Evolutionary conservation across 805 yeast genomes (phyloP).

Genomic region (Lachancea lanzarotensis): DNA sequence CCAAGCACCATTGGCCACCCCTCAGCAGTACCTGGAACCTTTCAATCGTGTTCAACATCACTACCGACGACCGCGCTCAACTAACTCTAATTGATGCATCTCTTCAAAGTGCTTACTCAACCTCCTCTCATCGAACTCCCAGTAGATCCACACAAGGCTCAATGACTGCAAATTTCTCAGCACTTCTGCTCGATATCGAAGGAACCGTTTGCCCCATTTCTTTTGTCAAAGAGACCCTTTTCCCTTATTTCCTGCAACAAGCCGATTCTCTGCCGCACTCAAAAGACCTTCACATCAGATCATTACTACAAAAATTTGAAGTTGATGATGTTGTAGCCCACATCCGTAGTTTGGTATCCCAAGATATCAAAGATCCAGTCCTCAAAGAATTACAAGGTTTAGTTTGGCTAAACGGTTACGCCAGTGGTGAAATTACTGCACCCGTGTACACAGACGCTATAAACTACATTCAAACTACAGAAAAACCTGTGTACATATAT

Average conservation of each 20-base stretch:
- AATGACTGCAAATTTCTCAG: constrained; percentile 7
- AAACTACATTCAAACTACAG: constrained; percentile 42
- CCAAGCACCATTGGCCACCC: no score
- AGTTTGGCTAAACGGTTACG: constrained; percentile 78
- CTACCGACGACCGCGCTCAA: no score
- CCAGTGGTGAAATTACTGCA: constrained; percentile 65
- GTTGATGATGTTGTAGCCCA: constrained; percentile 37
- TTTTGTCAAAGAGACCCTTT: constrained; percentile 72
- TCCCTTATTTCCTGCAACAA: constrained; percentile 62
- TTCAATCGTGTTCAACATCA: no score
- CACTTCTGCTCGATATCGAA: constrained; percentile 67
- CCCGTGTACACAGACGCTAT: constrained; percentile 75
- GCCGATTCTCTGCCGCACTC: constrained; percentile 35
- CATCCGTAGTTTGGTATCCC: constrained; percentile 49
- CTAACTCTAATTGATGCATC: no score
- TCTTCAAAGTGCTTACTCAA: no score
- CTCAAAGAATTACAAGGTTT: constrained; percentile 77
- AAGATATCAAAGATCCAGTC: constrained; percentile 70
- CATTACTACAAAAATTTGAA: constrained; percentile 26
- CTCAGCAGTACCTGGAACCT: no score
- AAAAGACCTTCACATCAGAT: constrained; percentile 17
- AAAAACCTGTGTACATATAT: constrained; percentile 54
- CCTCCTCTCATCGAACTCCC: neutral
- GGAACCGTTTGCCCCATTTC: constrained; percentile 92
- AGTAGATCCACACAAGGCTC: neutral